These are phyloP conservation scores for Avena insularis DNA, from an alignment of 176 grass and related monocot species.

Conservation along the genomic window DNA sequence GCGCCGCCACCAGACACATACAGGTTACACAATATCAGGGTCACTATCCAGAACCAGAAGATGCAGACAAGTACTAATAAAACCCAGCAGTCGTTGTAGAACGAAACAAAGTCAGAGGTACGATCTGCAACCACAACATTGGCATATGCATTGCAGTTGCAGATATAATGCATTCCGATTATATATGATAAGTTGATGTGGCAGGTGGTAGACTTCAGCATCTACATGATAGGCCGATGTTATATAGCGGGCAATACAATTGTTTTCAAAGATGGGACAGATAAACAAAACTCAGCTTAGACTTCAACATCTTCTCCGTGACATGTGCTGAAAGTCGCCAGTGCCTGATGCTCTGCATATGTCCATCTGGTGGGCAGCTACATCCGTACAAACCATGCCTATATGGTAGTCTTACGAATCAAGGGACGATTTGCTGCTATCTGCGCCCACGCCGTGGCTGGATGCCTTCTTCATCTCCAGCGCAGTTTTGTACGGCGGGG, in stretches of 20 bases:
- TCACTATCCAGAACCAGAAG: too few species aligned
- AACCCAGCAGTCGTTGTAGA: too few species aligned
- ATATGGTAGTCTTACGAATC: slow-evolving; percentile 27
- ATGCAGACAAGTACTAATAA: too few species aligned
- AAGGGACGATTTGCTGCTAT: slow-evolving; percentile 36
- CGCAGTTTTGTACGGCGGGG: slow-evolving; percentile 82
- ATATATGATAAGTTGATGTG: not conserved
- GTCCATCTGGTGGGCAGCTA: not conserved
- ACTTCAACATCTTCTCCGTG: not conserved
- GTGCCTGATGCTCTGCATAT: not conserved
- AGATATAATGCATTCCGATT: too few species aligned
- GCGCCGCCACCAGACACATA: too few species aligned
- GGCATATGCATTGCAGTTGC: too few species aligned
- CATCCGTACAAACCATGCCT: not conserved
- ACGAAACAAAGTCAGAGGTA: too few species aligned
- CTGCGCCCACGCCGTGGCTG: slow-evolving; percentile 42
- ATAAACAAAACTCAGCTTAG: not conserved
- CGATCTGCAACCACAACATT: too few species aligned
- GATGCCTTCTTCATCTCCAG: slow-evolving; percentile 75
- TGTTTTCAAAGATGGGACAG: not conserved
- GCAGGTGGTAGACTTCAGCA: too few species aligned
- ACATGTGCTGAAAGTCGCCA: not conserved
- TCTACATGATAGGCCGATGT: too few species aligned
- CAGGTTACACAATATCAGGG: too few species aligned
- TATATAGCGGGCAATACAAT: not conserved